Base-by-base conservation (phyloP, 2,329 filamentous ascomycete species). In the Nemania diffusa region DNA sequence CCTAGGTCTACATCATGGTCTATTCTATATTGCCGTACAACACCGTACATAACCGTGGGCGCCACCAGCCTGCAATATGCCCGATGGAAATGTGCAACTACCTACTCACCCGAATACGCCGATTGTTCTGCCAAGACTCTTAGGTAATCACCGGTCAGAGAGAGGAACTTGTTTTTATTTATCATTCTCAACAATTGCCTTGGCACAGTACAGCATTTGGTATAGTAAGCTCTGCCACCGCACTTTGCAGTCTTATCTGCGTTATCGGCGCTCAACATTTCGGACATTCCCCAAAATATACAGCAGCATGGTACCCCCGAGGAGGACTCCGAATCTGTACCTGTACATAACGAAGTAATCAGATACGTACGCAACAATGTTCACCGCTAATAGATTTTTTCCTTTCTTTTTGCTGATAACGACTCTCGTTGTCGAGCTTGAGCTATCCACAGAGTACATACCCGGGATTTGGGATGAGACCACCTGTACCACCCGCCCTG, bases 221-320 rank as follows among this genome's bases (percentile, higher is more conserved):
- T 55, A 67, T 32, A 64, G 64, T 69, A 64, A 69, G 64, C 67
- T 44, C 56, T 58, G 24, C n/a, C 32, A 52, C 50, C 11, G 42
- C 55, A 22, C 46, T 29, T 51, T 56, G 50, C 42, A n/a, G 50
- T 56, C 55, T 52, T 52, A 64, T 57, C 42, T 51, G 68, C 56
- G 65, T 57, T 65, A 67, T 68, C 68, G 62, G 65, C 26, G 48
- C 71, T 72, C 73, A 74, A 74, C 73, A 73, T 69, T 57, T 70
- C 73, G 73, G 73, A 73, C 69, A 71, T 75, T 68, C 73, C 73
- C 73, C 72, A 74, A 73, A 65, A 59, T 34, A 67, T 61, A 24
- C 37, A 34, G 24, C n/a, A 32, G 15, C 8, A 34, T 8, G 42
- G 22, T 13, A 29, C 15, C 52, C 48, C 46, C 50, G 48, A 37